phyloP scores from a whole-genome alignment of 1,284 basidiomycete species.

The Fomitopsis pinicola region DNA sequence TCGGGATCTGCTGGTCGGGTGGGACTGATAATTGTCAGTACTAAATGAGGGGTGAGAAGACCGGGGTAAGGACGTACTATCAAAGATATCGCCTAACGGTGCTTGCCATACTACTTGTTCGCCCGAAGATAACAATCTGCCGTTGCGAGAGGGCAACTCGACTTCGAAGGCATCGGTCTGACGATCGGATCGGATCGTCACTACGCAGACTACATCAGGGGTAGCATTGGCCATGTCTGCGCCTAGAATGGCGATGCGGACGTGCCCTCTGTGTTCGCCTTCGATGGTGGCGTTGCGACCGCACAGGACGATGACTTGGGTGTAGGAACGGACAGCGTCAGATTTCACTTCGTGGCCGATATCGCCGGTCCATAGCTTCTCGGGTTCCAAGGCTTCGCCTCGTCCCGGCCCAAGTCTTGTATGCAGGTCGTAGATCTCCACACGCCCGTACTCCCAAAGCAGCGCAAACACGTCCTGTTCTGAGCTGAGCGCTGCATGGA shows the following conservation, averaged over 20 bases:
- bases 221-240: slow-evolving; percentile 7
- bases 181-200: slow-evolving; percentile 6
- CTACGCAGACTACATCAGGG: slow-evolving; percentile 16
- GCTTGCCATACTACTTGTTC: slow-evolving; percentile 42
- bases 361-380: slow-evolving; percentile 43
- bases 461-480: slow-evolving; percentile 58
- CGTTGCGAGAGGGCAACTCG: slow-evolving; percentile 32
- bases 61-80: slow-evolving; percentile 35
- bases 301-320: slow-evolving; percentile 16
- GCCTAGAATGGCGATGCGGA: slow-evolving; percentile 16
- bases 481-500: slow-evolving; percentile 61
- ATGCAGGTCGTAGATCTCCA: slow-evolving; percentile 69
- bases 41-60: too few relatives aligned
- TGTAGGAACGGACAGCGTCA: slow-evolving; percentile 5
- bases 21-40: neutral
- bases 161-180: slow-evolving; percentile 12
- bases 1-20: slow-evolving; percentile 23
- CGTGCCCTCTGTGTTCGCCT: neutral
- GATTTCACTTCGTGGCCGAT: slow-evolving; percentile 23
- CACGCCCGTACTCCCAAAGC: slow-evolving; percentile 61
- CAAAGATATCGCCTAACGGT: slow-evolving; percentile 44
- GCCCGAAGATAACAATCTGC: slow-evolving; percentile 38
- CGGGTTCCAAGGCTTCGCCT: slow-evolving; percentile 62
- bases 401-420: slow-evolving; percentile 61
- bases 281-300: neutral